phyloP scores from a whole-genome alignment of 2,329 filamentous ascomycete species.

The Fusarium subglutinans region DNA sequence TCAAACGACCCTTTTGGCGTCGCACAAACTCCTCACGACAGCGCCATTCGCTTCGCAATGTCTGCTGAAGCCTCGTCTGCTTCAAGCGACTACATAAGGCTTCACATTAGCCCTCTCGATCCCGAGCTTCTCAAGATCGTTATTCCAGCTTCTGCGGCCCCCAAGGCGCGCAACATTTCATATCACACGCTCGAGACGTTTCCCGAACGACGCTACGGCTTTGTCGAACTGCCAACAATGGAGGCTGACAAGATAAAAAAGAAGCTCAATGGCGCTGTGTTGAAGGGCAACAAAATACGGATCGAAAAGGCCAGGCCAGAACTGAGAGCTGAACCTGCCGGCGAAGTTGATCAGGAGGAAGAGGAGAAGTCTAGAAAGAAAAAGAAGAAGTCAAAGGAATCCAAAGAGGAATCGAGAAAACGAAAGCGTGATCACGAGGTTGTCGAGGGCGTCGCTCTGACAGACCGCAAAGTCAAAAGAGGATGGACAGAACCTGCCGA shows the following conservation, averaged over 20 bases:
- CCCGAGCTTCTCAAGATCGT: constrained; percentile 76
- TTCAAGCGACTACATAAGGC: constrained; percentile 49
- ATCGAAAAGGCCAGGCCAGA: constrained; percentile 81
- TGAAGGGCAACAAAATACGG: constrained; percentile 86
- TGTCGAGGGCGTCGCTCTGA: constrained; percentile 74
- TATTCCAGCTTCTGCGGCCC: constrained; percentile 72
- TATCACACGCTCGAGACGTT: constrained; percentile 88
- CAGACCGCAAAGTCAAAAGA: constrained; percentile 82
- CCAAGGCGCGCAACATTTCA: constrained; percentile 82
- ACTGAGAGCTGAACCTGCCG: constrained; percentile 48
- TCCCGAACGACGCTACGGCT: constrained; percentile 90
- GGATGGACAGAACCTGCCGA: constrained; percentile 82
- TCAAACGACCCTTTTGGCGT: constrained; percentile 27
- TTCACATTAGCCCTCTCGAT: constrained; percentile 91
- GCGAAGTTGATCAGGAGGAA: constrained; percentile 46
- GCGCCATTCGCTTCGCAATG: constrained; percentile 37
- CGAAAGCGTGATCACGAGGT: constrained; percentile 62
- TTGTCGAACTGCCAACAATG: constrained; percentile 79
- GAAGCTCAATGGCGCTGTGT: constrained; percentile 85
- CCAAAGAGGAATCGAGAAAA: constrained; percentile 54
- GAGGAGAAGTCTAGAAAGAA: constrained; percentile 47
- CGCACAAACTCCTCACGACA: constrained; percentile 25
- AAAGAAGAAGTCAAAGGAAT: constrained; percentile 47
- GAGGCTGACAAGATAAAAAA: constrained; percentile 92
- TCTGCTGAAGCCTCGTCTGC: constrained; percentile 31